phyloP scores from a whole-genome alignment of 768 basidiomycete genomes.

The Tulasnella sp. region DNA sequence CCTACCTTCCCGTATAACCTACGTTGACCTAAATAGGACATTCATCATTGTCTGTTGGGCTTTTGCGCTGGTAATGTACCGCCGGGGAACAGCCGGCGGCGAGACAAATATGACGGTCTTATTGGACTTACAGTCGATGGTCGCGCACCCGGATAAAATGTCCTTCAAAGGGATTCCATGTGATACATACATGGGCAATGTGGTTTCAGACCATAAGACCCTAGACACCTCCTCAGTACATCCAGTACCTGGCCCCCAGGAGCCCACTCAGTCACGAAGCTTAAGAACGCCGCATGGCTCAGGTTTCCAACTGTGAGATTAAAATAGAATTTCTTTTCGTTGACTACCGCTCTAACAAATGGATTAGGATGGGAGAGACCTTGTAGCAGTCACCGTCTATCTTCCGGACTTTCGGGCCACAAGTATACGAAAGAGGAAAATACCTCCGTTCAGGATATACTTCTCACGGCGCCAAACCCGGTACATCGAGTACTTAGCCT shows the following conservation, averaged over 20 bases:
- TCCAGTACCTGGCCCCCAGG: not conserved
- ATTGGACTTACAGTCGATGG: not conserved
- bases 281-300: not conserved
- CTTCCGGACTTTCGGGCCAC: not conserved
- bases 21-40: slow-evolving; percentile 55
- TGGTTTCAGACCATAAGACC: not conserved
- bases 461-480: not conserved
- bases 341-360: too few relatives aligned
- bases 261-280: not conserved
- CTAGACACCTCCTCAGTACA: not conserved
- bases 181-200: not conserved
- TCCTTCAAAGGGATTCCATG: not conserved
- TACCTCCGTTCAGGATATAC: not conserved
- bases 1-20: slow-evolving; percentile 35
- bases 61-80: not conserved
- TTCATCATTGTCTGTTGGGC: slow-evolving; percentile 30
- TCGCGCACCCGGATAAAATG: not conserved
- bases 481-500: slow-evolving; percentile 2
- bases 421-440: not conserved
- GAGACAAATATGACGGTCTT: not conserved
- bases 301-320: too few relatives aligned
- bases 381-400: slow-evolving; percentile 28
- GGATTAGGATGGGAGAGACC: slow-evolving; percentile 29
- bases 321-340: not conserved
- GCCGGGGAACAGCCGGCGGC: not conserved